A percentile compares a stretch with the other conserved stretches of the same genome.
phyloP scores from a whole-genome alignment of 1,284 basidiomycete species.

The Austroboletus olivaceoglutinosus region DNA sequence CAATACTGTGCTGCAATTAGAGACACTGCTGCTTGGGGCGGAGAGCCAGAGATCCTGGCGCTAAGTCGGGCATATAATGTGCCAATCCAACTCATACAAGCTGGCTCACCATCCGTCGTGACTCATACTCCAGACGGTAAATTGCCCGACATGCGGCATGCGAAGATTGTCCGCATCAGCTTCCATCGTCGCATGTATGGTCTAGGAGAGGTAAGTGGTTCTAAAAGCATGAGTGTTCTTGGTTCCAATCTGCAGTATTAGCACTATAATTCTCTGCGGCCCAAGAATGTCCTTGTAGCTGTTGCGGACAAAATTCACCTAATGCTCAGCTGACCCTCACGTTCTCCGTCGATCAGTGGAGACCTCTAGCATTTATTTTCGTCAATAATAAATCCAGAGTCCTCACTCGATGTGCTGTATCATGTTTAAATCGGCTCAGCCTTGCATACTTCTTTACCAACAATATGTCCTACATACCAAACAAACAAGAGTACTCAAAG shows the following conservation, averaged over 20 bases:
- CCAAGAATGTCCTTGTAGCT: constrained; percentile 43
- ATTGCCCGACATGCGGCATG: constrained; percentile 37
- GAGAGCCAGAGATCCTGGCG: constrained; percentile 95
- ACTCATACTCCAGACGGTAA: constrained; percentile 62
- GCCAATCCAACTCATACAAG: constrained; percentile 92
- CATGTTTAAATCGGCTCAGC: not conserved
- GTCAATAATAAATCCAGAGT: not conserved
- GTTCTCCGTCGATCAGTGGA: not conserved
- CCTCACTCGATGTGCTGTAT: not conserved
- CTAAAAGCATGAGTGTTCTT: not conserved
- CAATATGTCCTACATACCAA: constrained; percentile 14
- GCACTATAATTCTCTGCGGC: constrained; percentile 87
- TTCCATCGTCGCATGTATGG: constrained; percentile 93
- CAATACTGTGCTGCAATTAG: constrained; percentile 81
- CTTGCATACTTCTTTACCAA: not conserved
- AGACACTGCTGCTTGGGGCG: constrained; percentile 91
- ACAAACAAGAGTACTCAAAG: not conserved
- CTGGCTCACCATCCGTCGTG: constrained; percentile 78
- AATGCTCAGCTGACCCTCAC: constrained; percentile 33
- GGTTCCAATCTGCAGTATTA: constrained; percentile 31
- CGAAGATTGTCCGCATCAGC: constrained; percentile 70
- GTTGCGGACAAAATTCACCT: constrained; percentile 44
- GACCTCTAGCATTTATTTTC: not conserved
- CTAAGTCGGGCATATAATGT: constrained; percentile 81
- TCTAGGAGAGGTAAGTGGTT: constrained; percentile 77